Evolutionary conservation across 139 green algal species (phyloP).

Genomic region (Chlamydomonas urium): DNA sequence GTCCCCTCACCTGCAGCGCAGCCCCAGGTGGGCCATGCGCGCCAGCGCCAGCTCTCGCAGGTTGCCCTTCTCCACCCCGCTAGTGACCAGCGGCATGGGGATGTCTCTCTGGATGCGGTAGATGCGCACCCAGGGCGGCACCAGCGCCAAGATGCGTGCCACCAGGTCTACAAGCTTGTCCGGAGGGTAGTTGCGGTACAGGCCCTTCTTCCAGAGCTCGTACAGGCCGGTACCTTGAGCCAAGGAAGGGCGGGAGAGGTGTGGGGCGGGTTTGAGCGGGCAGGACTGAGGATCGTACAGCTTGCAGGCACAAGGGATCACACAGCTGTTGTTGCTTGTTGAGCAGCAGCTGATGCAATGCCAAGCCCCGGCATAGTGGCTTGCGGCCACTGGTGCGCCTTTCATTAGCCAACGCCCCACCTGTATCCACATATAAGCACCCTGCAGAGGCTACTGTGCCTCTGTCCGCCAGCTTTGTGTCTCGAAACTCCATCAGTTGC

Average conservation of each 20-base stretch:
- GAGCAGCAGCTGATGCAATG: too few species aligned
- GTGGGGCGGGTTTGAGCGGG: too few species aligned
- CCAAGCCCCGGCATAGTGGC: too few species aligned
- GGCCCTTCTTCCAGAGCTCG: slow-evolving; percentile 95
- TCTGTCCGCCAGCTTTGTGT: too few species aligned
- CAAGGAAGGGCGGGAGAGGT: slow-evolving; percentile 5
- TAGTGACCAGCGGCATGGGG: slow-evolving; percentile 95
- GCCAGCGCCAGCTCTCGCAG: slow-evolving; percentile 92
- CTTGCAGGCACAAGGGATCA: slow-evolving; percentile 1
- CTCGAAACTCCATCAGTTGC: too few species aligned
- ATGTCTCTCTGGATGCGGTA: slow-evolving; percentile 97
- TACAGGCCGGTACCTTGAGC: slow-evolving; percentile 95
- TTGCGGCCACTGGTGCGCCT: too few species aligned
- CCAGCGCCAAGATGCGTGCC: slow-evolving; percentile 81
- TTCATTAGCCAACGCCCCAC: too few species aligned
- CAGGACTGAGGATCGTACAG: too few species aligned
- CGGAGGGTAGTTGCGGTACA: slow-evolving; percentile 89
- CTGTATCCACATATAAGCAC: too few species aligned
- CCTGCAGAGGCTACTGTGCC: too few species aligned
- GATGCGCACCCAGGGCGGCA: slow-evolving; percentile 90
- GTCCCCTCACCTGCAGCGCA: slow-evolving; percentile 60
- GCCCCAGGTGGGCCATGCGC: slow-evolving; percentile 82
- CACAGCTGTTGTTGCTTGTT: too few species aligned
- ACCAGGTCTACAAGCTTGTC: slow-evolving; percentile 92
- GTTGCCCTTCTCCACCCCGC: slow-evolving; percentile 94